Evolutionary conservation across 169 alveolate genomes (phyloP).

Genomic region (Eimeria acervulina): DNA sequence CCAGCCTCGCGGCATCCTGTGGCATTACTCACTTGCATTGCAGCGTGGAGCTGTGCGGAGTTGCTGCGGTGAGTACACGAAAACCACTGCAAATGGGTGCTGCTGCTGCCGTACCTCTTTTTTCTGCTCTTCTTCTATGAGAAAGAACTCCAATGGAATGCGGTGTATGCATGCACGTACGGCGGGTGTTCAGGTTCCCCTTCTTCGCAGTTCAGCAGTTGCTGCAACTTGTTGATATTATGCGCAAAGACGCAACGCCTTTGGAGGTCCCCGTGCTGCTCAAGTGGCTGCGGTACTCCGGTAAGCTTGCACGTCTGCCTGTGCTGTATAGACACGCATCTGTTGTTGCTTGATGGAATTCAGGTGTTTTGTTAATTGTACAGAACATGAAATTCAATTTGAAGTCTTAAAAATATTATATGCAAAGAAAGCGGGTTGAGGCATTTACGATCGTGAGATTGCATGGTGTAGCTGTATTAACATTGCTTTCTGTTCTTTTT

Average conservation of each 20-base stretch:
- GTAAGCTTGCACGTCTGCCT: background rate
- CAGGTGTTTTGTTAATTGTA: too few species aligned
- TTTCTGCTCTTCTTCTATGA: too few species aligned
- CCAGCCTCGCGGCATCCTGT: constrained; percentile 15
- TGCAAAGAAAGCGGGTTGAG: too few species aligned
- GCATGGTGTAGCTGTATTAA: too few species aligned
- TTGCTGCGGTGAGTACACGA: constrained; percentile 56
- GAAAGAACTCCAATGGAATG: too few species aligned
- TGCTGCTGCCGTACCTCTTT: too few species aligned
- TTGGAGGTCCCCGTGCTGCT: constrained; percentile 83
- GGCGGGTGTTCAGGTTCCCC: constrained; percentile 41
- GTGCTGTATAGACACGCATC: too few species aligned
- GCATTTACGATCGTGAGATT: too few species aligned
- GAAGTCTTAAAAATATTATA: too few species aligned
- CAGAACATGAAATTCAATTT: too few species aligned
- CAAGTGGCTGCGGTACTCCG: constrained; percentile 87
- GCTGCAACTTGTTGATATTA: constrained; percentile 24
- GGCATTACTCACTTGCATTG: constrained; percentile 43
- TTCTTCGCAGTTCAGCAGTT: constrained; percentile 72
- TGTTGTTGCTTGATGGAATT: too few species aligned
- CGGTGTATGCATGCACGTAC: too few species aligned
- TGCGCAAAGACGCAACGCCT: constrained; percentile 14
- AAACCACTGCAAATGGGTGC: background rate
- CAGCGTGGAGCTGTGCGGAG: constrained; percentile 79
- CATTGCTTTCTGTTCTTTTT: background rate